Conservation (phyloP, 2,329 filamentous ascomycete species). For the Epichloe scottii region DNA sequence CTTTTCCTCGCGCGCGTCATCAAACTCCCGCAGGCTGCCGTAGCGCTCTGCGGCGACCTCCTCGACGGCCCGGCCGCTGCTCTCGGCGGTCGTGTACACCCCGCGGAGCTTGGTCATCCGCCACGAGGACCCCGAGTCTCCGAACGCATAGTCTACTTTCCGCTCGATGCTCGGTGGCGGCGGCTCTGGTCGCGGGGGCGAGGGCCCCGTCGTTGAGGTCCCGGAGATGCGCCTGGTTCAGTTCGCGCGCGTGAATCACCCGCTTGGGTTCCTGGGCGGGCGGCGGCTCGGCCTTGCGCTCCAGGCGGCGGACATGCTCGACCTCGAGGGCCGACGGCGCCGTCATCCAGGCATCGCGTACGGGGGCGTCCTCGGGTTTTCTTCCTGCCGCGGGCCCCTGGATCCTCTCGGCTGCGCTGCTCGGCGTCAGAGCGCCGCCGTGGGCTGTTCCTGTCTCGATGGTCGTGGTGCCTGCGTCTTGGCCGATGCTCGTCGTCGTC, state of each 20-base stretch:
- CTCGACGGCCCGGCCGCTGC: constrained; percentile 60
- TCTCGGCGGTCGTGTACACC: constrained; percentile 68
- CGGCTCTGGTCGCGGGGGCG: background rate
- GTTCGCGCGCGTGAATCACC: constrained; percentile 65
- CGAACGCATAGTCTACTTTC: constrained; percentile 66
- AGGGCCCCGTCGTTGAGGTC: constrained; percentile 40
- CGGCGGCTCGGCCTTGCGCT: constrained; percentile 38
- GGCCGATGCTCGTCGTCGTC: constrained; percentile 29
- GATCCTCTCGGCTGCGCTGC: constrained; percentile 14
- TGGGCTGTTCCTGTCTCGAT: constrained; percentile 36
- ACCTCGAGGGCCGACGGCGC: constrained; percentile 70
- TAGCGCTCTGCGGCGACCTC: constrained; percentile 75
- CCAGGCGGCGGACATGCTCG: constrained; percentile 61
- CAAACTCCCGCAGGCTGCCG: constrained; percentile 71
- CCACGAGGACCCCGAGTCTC: constrained; percentile 84
- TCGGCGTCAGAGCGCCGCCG: constrained; percentile 38
- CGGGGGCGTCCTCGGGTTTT: constrained; percentile 27
- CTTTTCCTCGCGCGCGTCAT: constrained; percentile 86
- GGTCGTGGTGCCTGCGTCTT: constrained; percentile 15
- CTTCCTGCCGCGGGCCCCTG: background rate
- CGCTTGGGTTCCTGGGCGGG: constrained; percentile 50
- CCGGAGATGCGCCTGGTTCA: constrained; percentile 52
- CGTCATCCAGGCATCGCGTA: constrained; percentile 91
- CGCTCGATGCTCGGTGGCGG: constrained; percentile 33
- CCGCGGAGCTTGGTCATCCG: constrained; percentile 89